Evolutionary conservation across 257 asterid genomes (phyloP), one percentile per base, ranked within the genome.

Genomic region (Petrea volubilis): DNA sequence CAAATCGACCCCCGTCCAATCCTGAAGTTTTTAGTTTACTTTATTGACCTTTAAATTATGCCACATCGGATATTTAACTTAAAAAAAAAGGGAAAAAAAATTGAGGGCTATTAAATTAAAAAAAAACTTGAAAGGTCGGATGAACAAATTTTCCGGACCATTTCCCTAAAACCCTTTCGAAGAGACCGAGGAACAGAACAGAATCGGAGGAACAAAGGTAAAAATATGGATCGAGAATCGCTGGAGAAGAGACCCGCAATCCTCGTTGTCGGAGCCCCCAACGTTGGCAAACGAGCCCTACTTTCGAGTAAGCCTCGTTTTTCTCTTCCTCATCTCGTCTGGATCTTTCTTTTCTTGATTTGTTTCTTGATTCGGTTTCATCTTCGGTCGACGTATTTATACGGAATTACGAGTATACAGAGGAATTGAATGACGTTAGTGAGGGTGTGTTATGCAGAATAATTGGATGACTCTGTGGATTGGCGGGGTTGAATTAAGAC

Each of bases 201-300:
- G 27, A 17, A 51, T 55, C 65, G 27, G 23, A 51, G 67, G 60
- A 64, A 29, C 38, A 2, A 47, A 51, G 50, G 47, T 56, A 27
- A 18, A 69, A 27, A 14, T 60, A 78, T 83, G 81, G 86, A 84
- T 74, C 73, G 77, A 36, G 89, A 85, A 50, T 66, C 80, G 60
- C 58, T 94, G 9, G 87, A 84, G 85, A 89, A 86, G 76, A 85
- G 92, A 56, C 97, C 97, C 4, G 96, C 91, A 18, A 78, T 91
- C 65, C 18, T 91, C 49, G 58, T 91, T 7, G 75, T 94, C 68
- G 97, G 97, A 72, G 75, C 99, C 68, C 90, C 93, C 17, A 84
- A 80, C 55, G 97, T 94, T 28, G 99, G 99, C 10, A 94, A 94
- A 86, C 88, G 97, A 34, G 82, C 97, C 61, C 86, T 94, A 59